Conservation (phyloP, 2,329 filamentous ascomycete species). For the Cladobotryum protrusum region DNA sequence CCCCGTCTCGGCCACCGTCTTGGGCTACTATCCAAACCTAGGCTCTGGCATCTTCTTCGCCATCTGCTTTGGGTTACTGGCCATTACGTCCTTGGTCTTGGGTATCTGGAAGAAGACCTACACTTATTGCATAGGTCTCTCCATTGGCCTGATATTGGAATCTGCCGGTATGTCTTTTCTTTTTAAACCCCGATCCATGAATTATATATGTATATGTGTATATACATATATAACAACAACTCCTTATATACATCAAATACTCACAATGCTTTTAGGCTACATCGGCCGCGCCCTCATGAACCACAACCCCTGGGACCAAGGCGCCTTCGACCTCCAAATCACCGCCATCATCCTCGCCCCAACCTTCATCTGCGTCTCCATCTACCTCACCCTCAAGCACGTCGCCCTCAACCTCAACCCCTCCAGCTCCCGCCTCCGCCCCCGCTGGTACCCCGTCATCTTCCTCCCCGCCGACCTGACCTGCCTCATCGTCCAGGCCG, state of each 20-base stretch:
- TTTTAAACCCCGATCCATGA: no score
- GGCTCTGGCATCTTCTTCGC: conserved; percentile 51
- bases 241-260: background rate
- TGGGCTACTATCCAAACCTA: conserved; percentile 52
- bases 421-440: conserved; percentile 43
- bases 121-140: conserved; percentile 45
- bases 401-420: conserved; percentile 44
- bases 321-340: conserved; percentile 54
- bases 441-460: conserved; percentile 48
- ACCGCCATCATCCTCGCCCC: conserved; percentile 53
- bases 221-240: background rate
- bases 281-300: conserved; percentile 45
- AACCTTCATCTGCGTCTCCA: conserved; percentile 54
- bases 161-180: conserved; percentile 36
- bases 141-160: conserved; percentile 46
- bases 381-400: conserved; percentile 61
- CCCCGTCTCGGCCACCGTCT: conserved; percentile 46
- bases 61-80: conserved; percentile 40
- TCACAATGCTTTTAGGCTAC: conserved; percentile 37
- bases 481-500: conserved; percentile 53
- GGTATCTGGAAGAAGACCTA: conserved; percentile 49
- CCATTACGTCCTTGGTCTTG: conserved; percentile 35
- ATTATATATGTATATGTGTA: no score
- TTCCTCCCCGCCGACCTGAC: conserved; percentile 55
- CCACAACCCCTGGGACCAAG: conserved; percentile 47